Conservation (phyloP, 495 filamentous ascomycete species). For the Evernia prunastri region DNA sequence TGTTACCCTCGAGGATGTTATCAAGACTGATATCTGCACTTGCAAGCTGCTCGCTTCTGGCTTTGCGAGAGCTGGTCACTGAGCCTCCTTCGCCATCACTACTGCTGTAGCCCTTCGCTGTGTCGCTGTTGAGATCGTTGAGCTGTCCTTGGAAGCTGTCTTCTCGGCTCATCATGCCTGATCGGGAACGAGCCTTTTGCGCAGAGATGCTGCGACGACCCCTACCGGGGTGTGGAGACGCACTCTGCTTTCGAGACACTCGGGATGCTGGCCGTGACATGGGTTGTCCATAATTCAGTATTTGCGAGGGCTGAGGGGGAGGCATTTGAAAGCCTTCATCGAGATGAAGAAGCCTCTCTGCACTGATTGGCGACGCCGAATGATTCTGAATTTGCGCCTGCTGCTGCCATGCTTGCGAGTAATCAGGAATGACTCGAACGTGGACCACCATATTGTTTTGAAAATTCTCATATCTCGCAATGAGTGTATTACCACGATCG, state of each 20-base stretch:
- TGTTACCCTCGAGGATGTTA: slow-evolving; percentile 94
- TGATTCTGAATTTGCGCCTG: slow-evolving; percentile 38
- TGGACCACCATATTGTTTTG: slow-evolving; percentile 81
- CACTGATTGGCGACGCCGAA: slow-evolving; percentile 34
- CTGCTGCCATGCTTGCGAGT: slow-evolving; percentile 34
- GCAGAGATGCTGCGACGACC: slow-evolving; percentile 75
- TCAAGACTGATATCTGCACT: slow-evolving; percentile 95
- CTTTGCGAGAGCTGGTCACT: slow-evolving; percentile 59
- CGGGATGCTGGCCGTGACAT: slow-evolving; percentile 61
- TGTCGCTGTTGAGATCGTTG: slow-evolving; percentile 55
- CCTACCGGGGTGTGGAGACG: slow-evolving; percentile 67
- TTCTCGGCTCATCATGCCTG: slow-evolving; percentile 59
- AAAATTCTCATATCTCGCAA: slow-evolving; percentile 93
- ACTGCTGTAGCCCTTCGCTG: slow-evolving; percentile 65
- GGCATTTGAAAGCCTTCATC: slow-evolving; percentile 54
- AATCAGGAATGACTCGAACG: slow-evolving; percentile 71
- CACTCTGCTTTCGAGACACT: slow-evolving; percentile 66
- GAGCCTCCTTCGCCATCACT: slow-evolving; percentile 71
- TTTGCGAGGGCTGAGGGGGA: slow-evolving; percentile 44
- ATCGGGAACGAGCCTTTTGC: slow-evolving; percentile 62
- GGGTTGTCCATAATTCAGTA: slow-evolving; percentile 48
- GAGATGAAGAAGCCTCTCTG: slow-evolving; percentile 44
- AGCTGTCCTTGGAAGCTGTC: slow-evolving; percentile 60
- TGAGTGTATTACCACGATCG: slow-evolving; percentile 74
- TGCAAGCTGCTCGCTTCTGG: slow-evolving; percentile 72